Evolutionary conservation across 2,329 filamentous ascomycete species (phyloP), one percentile per base, ranked within the genome.

Genomic region (Trichophaea hybrida): DNA sequence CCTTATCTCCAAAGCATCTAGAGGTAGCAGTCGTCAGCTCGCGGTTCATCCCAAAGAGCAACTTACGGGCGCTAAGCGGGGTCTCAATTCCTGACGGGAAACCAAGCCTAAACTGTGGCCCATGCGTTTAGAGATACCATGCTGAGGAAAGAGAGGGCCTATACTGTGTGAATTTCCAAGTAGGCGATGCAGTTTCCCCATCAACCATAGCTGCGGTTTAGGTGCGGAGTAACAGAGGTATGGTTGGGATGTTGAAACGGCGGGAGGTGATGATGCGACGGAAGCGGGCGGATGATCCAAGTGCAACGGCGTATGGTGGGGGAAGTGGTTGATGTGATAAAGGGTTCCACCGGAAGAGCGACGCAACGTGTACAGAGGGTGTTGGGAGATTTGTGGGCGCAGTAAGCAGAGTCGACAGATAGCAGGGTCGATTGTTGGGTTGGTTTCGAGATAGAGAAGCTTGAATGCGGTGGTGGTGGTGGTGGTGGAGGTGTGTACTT

Each of bases 151-250:
- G 43, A 58, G 24, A 24, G 37, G 63, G 53, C 62, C 80, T 88
- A 75, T 86, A 94, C 90, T 97, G 91, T 75, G 91, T 97, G 78
- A 97, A 97, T 80, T 97, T 97, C 91, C 91, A 97, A 76, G 90
- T 97, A 73, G 90, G 90, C 77, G 88, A 85, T 80, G 83, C 88
- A 76, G 86, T 80, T 78, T 94, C 89, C 78, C 85, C 86, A 82
- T 96, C 90, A 79, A 93, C 90, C 90, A 97, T 96, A 78, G 72
- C 69, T 68, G 56, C 64, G 64, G 31, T 51, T 24, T 51, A 33
- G 24, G 24, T 2, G 24, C 3, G 24, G 24, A 24, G 24, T 24
- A 24, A 24, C 24, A 24, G 24, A 24, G 24, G 24, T 24, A 24
- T 24, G 13, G 44, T 24, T 49, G 38, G 38, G n/a, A 43, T 12